A percentile compares a stretch with the other conserved stretches of the same genome.
These are phyloP conservation scores for Sarocladium oryzae DNA, from an alignment of 2,329 filamentous ascomycete species.

Conservation along the genomic window DNA sequence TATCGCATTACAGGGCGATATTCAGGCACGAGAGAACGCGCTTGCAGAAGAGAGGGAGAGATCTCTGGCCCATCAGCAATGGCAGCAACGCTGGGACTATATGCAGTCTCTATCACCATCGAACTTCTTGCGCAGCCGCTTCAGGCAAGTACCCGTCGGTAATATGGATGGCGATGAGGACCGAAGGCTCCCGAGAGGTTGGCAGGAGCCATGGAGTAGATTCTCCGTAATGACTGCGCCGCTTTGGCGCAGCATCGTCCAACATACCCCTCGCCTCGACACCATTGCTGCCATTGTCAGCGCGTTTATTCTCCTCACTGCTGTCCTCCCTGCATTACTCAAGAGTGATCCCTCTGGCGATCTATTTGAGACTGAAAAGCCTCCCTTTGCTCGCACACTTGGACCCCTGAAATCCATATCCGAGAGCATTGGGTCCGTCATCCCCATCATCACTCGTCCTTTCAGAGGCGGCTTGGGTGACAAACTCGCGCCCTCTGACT, in stretches of 20 bases:
- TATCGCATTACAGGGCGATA: neutral
- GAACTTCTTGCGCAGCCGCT: conserved; percentile 8
- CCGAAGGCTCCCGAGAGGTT: conserved; percentile 10
- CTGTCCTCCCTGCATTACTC: conserved; percentile 20
- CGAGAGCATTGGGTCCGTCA: neutral
- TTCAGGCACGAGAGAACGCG: neutral
- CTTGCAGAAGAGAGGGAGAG: neutral
- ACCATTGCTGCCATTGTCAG: neutral
- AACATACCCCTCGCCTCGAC: neutral
- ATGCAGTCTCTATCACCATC: conserved; percentile 15
- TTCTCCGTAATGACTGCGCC: neutral
- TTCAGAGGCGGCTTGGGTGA: neutral
- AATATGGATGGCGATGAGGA: conserved; percentile 10
- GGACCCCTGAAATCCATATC: neutral
- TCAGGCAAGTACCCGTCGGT: neutral
- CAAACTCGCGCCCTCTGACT: neutral
- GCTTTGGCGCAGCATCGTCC: neutral
- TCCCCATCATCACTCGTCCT: neutral
- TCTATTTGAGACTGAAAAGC: neutral
- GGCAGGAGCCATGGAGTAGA: conserved; percentile 21
- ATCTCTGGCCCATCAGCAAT: neutral
- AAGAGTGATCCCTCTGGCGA: conserved; percentile 13
- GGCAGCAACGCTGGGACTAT: conserved; percentile 17
- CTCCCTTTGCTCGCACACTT: neutral
- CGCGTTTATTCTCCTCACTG: neutral